Evolutionary conservation across 768 basidiomycete species (phyloP).

Genomic region (Mycena albidolilacea): DNA sequence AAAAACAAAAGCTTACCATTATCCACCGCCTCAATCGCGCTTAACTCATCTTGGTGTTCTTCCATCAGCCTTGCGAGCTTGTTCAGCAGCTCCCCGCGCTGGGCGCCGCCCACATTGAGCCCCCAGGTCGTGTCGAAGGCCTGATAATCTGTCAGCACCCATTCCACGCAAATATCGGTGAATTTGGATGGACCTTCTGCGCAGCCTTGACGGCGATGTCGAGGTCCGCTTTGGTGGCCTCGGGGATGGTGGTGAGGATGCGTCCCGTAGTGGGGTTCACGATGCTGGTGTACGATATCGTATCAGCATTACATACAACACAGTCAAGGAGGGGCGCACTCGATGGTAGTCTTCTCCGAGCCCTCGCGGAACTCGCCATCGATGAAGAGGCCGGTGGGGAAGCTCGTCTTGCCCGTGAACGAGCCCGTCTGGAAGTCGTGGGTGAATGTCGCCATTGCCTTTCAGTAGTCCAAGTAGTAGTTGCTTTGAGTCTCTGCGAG

Average conservation of each 20-base stretch:
- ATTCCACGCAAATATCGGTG: too few relatives aligned
- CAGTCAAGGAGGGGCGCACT: slow-evolving; percentile 26
- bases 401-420: slow-evolving; percentile 71
- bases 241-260: slow-evolving; percentile 41
- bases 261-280: too few relatives aligned
- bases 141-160: too few relatives aligned
- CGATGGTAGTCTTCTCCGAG: slow-evolving; percentile 58
- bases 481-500: too few relatives aligned
- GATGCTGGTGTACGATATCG: too few relatives aligned
- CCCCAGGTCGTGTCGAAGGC: slow-evolving; percentile 77
- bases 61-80: slow-evolving; percentile 74
- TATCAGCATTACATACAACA: too few relatives aligned
- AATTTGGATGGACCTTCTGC: slow-evolving; percentile 47
- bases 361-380: slow-evolving; percentile 77
- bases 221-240: slow-evolving; percentile 70
- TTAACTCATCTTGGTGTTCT: too few relatives aligned
- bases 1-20: too few relatives aligned
- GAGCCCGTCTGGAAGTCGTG: slow-evolving; percentile 67
- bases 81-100: slow-evolving; percentile 65
- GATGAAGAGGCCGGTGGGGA: slow-evolving; percentile 83
- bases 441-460: slow-evolving; percentile 38
- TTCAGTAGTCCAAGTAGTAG: too few relatives aligned
- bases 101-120: slow-evolving; percentile 61
- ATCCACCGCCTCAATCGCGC: background rate
- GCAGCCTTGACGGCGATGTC: slow-evolving; percentile 76